Percentiles rank a stretch among this genome's conserved stretches.
phyloP scores from a whole-genome alignment of 2,329 filamentous ascomycete genomes.

The Botrytis aclada region DNA sequence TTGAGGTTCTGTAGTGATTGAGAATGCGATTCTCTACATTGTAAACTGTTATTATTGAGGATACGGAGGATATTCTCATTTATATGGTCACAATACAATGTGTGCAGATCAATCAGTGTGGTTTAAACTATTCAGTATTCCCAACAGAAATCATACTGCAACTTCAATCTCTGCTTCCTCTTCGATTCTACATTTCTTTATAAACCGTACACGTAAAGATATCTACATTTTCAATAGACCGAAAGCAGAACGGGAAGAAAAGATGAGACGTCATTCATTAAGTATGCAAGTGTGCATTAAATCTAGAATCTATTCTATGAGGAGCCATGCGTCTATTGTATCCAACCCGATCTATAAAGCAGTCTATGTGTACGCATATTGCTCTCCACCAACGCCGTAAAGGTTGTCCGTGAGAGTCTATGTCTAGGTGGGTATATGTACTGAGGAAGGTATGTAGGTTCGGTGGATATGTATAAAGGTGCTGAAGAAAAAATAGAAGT shows the following conservation, averaged over 20 bases:
- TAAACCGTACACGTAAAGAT: neutral
- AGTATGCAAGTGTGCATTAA: neutral
- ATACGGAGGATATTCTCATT: neutral
- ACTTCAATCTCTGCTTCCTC: too few relatives aligned
- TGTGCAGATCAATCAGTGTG: neutral
- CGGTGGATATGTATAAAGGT: neutral
- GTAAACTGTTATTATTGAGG: neutral
- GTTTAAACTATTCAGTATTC: neutral
- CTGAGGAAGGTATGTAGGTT: neutral
- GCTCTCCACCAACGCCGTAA: conserved; percentile 1
- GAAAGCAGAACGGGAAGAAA: neutral
- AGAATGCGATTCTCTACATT: fast-evolving
- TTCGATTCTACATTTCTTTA: neutral
- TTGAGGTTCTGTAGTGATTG: neutral
- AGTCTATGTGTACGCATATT: neutral
- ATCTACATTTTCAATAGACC: neutral
- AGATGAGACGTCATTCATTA: neutral
- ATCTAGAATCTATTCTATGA: conserved; percentile 15
- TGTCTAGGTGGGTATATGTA: conserved; percentile 3
- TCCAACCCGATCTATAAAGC: conserved; percentile 4
- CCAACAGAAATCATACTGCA: neutral
- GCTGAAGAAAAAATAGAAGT: neutral
- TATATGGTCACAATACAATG: neutral
- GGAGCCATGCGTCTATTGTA: neutral
- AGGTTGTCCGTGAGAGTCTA: neutral